Evolutionary conservation across 2,329 filamentous ascomycete species (phyloP).

Genomic region (Ophiostoma ulmi): DNA sequence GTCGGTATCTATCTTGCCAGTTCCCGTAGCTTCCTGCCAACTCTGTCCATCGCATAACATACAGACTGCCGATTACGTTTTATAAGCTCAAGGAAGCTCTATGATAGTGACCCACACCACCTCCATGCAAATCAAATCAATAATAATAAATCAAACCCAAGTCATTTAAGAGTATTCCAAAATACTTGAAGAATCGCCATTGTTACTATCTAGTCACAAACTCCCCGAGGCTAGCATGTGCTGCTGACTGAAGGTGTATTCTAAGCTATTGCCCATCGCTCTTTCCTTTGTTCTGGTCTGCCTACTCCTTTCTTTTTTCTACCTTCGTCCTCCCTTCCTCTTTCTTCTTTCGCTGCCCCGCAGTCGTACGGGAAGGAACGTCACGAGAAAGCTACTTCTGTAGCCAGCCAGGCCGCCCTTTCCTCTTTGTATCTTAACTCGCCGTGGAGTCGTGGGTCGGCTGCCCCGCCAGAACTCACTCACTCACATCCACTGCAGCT

Average conservation of each 20-base stretch:
- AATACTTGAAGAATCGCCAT: too few species aligned
- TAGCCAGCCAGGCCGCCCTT: not conserved
- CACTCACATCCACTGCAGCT: not conserved
- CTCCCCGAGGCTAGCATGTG: not conserved
- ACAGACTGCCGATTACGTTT: too few species aligned
- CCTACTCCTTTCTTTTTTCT: not conserved
- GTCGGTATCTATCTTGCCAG: not conserved
- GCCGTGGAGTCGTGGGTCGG: not conserved
- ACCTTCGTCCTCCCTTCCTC: not conserved
- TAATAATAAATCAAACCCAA: too few species aligned
- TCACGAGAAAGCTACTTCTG: not conserved
- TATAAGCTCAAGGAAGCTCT: too few species aligned
- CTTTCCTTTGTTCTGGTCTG: not conserved
- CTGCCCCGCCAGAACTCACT: not conserved
- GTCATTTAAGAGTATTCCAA: too few species aligned
- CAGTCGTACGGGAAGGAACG: conserved; percentile 6
- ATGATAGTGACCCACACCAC: too few species aligned
- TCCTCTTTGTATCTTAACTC: not conserved
- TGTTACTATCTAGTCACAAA: too few species aligned
- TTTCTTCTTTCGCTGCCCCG: not conserved
- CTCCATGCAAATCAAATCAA: too few species aligned
- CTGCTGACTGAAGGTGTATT: not conserved
- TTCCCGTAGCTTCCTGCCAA: too few species aligned
- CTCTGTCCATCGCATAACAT: too few species aligned
- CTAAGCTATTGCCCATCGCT: not conserved